Evolutionary conservation across 495 filamentous ascomycete species (phyloP).

Genomic region (Durotheca rogersii): DNA sequence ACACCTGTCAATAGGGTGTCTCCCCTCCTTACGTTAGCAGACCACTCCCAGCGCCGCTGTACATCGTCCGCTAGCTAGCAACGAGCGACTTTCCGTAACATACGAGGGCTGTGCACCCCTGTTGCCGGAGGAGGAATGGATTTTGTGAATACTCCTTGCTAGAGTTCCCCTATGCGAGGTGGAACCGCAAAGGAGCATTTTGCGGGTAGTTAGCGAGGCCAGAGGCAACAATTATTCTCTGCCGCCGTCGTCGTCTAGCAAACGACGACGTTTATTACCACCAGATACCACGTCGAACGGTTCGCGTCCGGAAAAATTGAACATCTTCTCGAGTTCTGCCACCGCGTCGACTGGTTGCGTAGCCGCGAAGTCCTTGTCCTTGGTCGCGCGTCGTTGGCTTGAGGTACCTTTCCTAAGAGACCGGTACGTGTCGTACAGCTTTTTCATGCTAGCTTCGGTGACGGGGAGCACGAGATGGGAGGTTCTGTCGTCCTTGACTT

Average conservation of each 20-base stretch:
- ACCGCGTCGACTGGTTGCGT: slow-evolving; percentile 11
- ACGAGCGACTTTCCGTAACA: no score
- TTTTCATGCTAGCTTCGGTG: slow-evolving; percentile 19
- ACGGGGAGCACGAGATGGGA: slow-evolving; percentile 13
- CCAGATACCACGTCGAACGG: background rate
- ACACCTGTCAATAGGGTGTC: no score
- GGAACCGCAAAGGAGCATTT: background rate
- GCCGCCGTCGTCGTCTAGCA: slow-evolving; percentile 20
- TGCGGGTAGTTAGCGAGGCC: background rate
- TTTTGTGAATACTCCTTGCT: no score
- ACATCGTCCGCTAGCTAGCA: no score
- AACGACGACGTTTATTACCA: slow-evolving; percentile 12
- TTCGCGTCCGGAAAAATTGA: slow-evolving; percentile 1
- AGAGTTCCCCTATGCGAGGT: no score
- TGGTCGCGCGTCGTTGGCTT: slow-evolving; percentile 15
- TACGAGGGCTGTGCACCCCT: no score
- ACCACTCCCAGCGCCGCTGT: no score
- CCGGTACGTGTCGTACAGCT: slow-evolving; percentile 18
- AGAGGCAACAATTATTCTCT: background rate
- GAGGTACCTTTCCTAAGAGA: slow-evolving; percentile 14
- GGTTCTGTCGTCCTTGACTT: background rate
- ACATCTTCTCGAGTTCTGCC: slow-evolving; percentile 12
- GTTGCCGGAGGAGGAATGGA: no score
- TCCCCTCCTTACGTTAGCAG: no score
- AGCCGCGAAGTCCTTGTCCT: slow-evolving; percentile 20